phyloP scores from a whole-genome alignment of 805 yeast genomes.

The Monosporozyma aerobia region DNA sequence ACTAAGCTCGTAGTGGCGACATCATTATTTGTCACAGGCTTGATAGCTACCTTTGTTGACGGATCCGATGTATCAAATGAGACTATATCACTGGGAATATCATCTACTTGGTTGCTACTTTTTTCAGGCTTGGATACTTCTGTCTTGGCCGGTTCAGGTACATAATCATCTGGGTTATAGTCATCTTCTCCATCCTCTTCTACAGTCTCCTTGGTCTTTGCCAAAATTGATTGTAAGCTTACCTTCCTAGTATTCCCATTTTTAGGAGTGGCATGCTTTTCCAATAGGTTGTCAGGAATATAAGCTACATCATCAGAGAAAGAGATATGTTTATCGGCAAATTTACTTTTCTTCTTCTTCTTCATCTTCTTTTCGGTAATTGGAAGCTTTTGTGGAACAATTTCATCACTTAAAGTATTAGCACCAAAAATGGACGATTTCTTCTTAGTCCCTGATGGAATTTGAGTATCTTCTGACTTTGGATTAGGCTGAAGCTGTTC shows the following conservation, averaged over 20 bases:
- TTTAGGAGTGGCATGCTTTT: neutral
- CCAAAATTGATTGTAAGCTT: neutral
- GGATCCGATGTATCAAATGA: neutral
- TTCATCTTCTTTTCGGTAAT: constrained; percentile 2
- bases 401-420: constrained; percentile 6
- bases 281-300: constrained; percentile 4
- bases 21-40: neutral
- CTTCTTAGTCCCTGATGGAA: constrained; percentile 17
- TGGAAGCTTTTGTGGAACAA: constrained; percentile 6
- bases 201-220: neutral
- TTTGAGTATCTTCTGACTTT: neutral
- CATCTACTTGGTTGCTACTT: neutral
- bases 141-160: constrained; percentile 7
- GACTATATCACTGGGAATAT: neutral
- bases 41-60: neutral
- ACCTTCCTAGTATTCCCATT: neutral
- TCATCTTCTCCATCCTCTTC: neutral
- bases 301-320: constrained; percentile 15
- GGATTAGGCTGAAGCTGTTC: neutral
- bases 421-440: constrained; percentile 29
- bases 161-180: constrained; percentile 6
- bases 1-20: neutral
- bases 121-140: neutral
- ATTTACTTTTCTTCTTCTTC: neutral
- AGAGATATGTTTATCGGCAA: constrained; percentile 13